Evolutionary conservation across 225 moss, liverwort and hornwort genomes (phyloP).

Genomic region (Physcomitrium patens): DNA sequence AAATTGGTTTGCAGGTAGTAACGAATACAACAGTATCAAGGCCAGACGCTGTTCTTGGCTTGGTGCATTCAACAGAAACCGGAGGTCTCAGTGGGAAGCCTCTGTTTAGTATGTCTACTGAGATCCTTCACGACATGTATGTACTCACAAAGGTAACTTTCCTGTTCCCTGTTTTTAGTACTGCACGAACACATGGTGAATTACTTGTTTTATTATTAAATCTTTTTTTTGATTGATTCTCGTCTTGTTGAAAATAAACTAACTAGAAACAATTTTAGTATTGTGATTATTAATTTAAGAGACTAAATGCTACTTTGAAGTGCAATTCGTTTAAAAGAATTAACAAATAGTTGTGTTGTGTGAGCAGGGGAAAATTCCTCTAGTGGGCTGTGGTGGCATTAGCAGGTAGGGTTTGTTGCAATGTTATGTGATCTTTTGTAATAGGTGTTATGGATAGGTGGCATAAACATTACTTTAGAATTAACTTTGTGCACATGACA

Average conservation of each 20-base stretch:
- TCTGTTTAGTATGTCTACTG: conserved; percentile 68
- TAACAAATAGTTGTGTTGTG: conserved; percentile 16
- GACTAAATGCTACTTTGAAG: too few species aligned
- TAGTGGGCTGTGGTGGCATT: conserved; percentile 79
- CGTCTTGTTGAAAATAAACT: background rate
- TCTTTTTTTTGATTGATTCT: background rate
- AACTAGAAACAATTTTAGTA: too few species aligned
- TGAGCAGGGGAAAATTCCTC: conserved; percentile 75
- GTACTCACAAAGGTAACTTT: conserved; percentile 74
- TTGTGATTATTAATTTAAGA: too few species aligned
- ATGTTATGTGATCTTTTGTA: background rate
- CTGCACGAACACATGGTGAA: background rate
- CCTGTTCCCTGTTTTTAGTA: conserved; percentile 2
- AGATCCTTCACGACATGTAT: conserved; percentile 93
- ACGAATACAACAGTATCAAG: conserved; percentile 86
- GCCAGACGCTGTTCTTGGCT: conserved; percentile 73
- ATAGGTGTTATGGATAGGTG: background rate
- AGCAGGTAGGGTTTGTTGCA: conserved; percentile 52
- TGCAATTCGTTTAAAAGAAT: too few species aligned
- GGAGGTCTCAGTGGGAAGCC: conserved; percentile 98
- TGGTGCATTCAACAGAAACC: conserved; percentile 74
- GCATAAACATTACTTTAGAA: background rate
- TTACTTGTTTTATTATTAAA: background rate
- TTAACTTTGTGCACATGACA: background rate
- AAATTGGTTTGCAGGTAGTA: conserved; percentile 60